Percentiles rank a stretch among this genome's conserved stretches.
phyloP scores from a whole-genome alignment of 2,329 filamentous ascomycete genomes.

The Sphaceloma murrayae region DNA sequence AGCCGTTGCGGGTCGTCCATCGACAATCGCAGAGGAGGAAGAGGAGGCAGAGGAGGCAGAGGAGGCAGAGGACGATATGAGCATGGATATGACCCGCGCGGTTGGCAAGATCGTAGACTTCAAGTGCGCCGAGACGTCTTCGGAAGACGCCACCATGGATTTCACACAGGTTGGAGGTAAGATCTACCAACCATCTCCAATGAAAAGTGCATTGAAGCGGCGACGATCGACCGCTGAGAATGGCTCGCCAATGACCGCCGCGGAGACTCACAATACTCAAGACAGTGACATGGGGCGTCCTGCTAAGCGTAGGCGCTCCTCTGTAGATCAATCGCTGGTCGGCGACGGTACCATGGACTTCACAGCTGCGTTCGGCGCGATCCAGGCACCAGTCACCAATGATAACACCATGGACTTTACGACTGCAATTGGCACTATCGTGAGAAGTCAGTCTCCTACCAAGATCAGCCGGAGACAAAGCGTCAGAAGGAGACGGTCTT shows the following conservation, averaged over 20 bases:
- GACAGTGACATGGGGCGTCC: conserved; percentile 29
- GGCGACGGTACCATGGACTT: conserved; percentile 36
- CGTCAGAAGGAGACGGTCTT: conserved; percentile 11
- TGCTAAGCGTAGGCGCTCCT: conserved; percentile 33
- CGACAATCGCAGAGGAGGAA: conserved; percentile 28
- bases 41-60: conserved; percentile 39
- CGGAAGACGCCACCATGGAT: conserved; percentile 44
- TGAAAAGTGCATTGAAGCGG: conserved; percentile 34
- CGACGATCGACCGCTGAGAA: conserved; percentile 32
- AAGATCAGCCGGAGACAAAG: conserved; percentile 16
- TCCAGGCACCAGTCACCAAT: conserved; percentile 19
- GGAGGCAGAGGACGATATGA: conserved; percentile 49
- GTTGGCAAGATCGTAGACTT: conserved; percentile 63
- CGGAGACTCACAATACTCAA: conserved; percentile 24
- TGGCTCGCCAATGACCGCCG: conserved; percentile 25
- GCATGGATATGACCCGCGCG: conserved; percentile 86
- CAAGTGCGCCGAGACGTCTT: conserved; percentile 28
- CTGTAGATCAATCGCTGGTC: conserved; percentile 28
- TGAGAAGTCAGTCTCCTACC: conserved; percentile 13
- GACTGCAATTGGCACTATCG: conserved; percentile 41
- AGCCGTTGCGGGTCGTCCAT: conserved; percentile 24
- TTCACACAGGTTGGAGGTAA: conserved; percentile 47
- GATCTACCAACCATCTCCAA: conserved; percentile 32
- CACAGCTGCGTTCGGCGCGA: conserved; percentile 30
- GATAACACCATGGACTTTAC: conserved; percentile 46